These are phyloP conservation scores for Neurospora discreta DNA, from an alignment of 495 filamentous ascomycete genomes.

Conservation along the genomic window DNA sequence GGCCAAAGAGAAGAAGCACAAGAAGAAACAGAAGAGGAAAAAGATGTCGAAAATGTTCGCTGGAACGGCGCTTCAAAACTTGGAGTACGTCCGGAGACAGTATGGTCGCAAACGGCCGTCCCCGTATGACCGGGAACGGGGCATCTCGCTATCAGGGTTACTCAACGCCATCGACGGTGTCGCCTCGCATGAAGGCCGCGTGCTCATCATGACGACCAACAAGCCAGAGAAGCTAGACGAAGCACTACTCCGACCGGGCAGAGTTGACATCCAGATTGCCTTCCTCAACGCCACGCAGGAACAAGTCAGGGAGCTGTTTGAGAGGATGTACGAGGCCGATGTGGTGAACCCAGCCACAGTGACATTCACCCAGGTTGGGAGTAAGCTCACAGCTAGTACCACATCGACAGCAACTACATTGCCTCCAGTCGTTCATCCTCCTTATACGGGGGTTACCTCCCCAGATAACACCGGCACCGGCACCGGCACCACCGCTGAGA, in stretches of 20 bases:
- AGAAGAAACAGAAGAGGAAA: slow-evolving; percentile 13
- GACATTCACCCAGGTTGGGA: neutral
- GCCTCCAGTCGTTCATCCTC: neutral
- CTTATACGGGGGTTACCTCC: neutral
- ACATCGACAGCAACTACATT: neutral
- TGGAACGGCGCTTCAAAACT: neutral
- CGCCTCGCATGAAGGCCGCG: slow-evolving; percentile 65
- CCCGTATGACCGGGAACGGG: slow-evolving; percentile 18
- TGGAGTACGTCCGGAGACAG: neutral
- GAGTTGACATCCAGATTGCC: slow-evolving; percentile 61
- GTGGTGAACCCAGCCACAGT: neutral
- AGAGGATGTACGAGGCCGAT: slow-evolving; percentile 54
- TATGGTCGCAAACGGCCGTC: neutral
- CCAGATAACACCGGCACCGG: neutral
- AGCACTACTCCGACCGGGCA: slow-evolving; percentile 64
- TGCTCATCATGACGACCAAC: slow-evolving; percentile 82
- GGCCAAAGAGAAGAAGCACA: neutral
- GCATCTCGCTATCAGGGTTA: slow-evolving; percentile 62
- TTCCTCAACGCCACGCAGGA: slow-evolving; percentile 53
- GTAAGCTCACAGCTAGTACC: neutral
- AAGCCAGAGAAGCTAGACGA: slow-evolving; percentile 61
- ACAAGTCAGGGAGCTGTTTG: slow-evolving; percentile 58
- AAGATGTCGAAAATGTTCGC: slow-evolving; percentile 24
- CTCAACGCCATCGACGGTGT: slow-evolving; percentile 82
- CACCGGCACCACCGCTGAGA: neutral